Base-by-base conservation (phyloP, 148 eudicot species). In the Camellia granthamiana region DNA sequence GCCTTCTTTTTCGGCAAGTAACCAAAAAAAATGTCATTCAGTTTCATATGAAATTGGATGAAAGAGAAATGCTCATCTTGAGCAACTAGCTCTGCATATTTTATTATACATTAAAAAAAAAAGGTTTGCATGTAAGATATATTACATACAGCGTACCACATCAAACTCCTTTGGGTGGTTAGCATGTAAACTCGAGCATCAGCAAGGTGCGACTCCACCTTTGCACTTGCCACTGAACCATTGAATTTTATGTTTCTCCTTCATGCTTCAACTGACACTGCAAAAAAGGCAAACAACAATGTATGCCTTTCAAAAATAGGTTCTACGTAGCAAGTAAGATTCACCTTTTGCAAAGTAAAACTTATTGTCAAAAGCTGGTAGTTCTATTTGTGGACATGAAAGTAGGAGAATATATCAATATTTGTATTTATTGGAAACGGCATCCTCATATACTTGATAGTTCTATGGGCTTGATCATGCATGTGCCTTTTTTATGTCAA, bases 161-260 rank as follows among this genome's bases (percentile, higher is more conserved):
- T 30, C 38, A 30, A 30, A 30, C 38, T 30, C 38, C 74, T 93
- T 95, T 38, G 98, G 97, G 78, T 95, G 79, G 96, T 91, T 30
- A 95, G 96, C 98, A 95, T 95, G 86, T 88, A 92, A 76, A 95
- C 97, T 74, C 97, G 88, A 77, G 97, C 97, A 85, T 95, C 98
- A 69, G 92, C 89, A 76, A 93, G 89, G 80, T 90, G 88, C 4
- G 97, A 93, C 80, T 95, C 98, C 81, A 95, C 98, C 88, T 95
- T 95, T 75, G 89, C 85, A 79, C 81, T 77, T 74, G 98, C 98
- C 84, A 90, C 89, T 8, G 97, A 89, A 81, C 97, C 98, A 80
- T 95, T 95, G 68, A 93, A 89, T 84, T 95, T 95, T 69, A 92
- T 93, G 80, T 95, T 95, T 88, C 97, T 90, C 85, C 88, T 87